Evolutionary conservation across 352 stramenopile species (phyloP), one percentile per base, ranked within the genome.

Genomic region (Saprolegnia parasitica): DNA sequence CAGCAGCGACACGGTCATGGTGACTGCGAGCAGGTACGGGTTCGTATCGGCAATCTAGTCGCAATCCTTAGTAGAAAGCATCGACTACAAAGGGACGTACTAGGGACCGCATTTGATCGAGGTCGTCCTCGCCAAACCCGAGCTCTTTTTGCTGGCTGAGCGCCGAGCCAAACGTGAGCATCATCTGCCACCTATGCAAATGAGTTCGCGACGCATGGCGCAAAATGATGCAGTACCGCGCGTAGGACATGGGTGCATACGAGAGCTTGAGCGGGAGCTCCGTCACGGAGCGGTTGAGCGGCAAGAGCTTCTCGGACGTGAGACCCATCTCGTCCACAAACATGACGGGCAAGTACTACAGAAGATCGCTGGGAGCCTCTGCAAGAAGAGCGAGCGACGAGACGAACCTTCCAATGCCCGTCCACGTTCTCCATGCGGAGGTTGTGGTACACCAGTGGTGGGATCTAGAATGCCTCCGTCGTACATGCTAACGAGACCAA

Each of bases 1-100:
- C 42, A 99, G 79, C 56, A 97, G 76, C n/a, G 93, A 98, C 24
- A 98, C 96, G 35, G 97, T 78, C 68, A 98, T 90, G 4, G 96
- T 99, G 0, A 99, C 84, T 0, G 78, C 87, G 21, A 99, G 81
- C 58, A 99, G 75, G 35, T 96, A 92, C 10, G 97, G 88, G 74
- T 99, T 98, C 21, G 96, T 99, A 65, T 99, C 96, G 10, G 81
- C 81, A 66, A 90, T 85, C 62, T 68, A 85, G 77, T 73, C 96
- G 89, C 75, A 93, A 78, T 52, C 77, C 5, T 37, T 77, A 16
- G 13, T n/a, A 46, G 42, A 49, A 49, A 65, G 4, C 35, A 47
- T 16, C 29, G 29, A 35, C 29, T 35, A 11, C 18, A 65, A 8
- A 57, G 26, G 18, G 6, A 32, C 32, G 15, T 83, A 71, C 91